These are phyloP conservation scores for Podaxis sp. DNA, from an alignment of 768 basidiomycete species.

Conservation along the genomic window DNA sequence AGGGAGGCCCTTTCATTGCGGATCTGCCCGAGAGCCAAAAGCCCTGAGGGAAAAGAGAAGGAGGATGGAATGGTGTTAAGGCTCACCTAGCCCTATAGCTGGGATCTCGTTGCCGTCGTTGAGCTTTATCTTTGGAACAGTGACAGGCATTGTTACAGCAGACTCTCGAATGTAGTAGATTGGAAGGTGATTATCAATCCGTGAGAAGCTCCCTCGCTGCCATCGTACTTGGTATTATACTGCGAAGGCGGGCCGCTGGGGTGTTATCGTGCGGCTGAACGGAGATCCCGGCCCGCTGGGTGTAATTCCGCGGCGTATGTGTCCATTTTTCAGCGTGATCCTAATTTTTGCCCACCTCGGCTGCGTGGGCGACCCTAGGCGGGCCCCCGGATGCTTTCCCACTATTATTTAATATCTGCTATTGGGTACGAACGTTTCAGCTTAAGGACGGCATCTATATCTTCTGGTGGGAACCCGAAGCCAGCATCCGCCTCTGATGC, in stretches of 20 bases:
- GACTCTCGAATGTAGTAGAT: not conserved
- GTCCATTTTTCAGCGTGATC: not conserved
- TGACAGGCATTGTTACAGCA: conserved; percentile 24
- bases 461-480: not conserved
- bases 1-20: not conserved
- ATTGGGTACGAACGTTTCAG: no score
- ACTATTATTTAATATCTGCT: no score
- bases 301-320: not conserved
- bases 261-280: not conserved
- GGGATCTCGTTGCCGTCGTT: conserved; percentile 62
- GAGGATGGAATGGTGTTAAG: not conserved
- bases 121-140: conserved; percentile 51
- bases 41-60: not conserved
- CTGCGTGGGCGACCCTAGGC: not conserved
- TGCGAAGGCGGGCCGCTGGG: not conserved
- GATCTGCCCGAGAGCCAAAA: not conserved
- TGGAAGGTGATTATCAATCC: conserved; percentile 3
- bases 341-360: no score
- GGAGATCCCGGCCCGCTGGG: not conserved
- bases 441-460: not conserved
- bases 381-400: no score
- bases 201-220: not conserved
- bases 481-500: not conserved
- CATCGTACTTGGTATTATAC: not conserved
- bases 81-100: conserved; percentile 55